Evolutionary conservation across 805 yeast species (phyloP).

Genomic region (Nakazawaea ishiwadae): DNA sequence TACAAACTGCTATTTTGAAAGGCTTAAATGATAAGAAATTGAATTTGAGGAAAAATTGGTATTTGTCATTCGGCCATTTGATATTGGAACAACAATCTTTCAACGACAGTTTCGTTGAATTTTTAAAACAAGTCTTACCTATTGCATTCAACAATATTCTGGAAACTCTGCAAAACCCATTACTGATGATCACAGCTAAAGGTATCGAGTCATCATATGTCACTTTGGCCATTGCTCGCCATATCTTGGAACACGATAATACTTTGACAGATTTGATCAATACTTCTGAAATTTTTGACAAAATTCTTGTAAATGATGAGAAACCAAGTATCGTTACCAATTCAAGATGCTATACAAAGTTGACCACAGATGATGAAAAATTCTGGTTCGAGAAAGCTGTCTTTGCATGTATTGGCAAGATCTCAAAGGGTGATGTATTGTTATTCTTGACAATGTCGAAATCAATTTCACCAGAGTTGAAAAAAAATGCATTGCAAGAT

Average conservation of each 20-base stretch:
- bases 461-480: slow-evolving; percentile 27
- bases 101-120: slow-evolving; percentile 12
- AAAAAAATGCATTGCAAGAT: slow-evolving; percentile 29
- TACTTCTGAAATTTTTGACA: slow-evolving; percentile 26
- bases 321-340: slow-evolving; percentile 46
- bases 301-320: slow-evolving; percentile 30
- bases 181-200: slow-evolving; percentile 47
- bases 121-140: slow-evolving; percentile 21
- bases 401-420: slow-evolving; percentile 22
- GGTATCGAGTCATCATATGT: slow-evolving; percentile 54
- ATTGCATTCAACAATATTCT: slow-evolving; percentile 26
- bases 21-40: slow-evolving; percentile 68
- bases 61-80: slow-evolving; percentile 38
- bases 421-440: slow-evolving; percentile 41
- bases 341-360: slow-evolving; percentile 46
- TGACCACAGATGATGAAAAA: slow-evolving; percentile 39
- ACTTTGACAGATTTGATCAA: slow-evolving; percentile 16
- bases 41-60: slow-evolving; percentile 66
- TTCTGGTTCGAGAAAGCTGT: slow-evolving; percentile 51
- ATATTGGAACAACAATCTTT: slow-evolving; percentile 16
- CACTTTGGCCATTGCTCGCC: slow-evolving; percentile 23
- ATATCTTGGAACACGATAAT: slow-evolving; percentile 17
- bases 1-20: slow-evolving; percentile 32
- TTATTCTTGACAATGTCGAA: slow-evolving; percentile 42
- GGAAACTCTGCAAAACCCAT: slow-evolving; percentile 48